Conservation (phyloP, 2,329 filamentous ascomycete species). For the Penicillium paneum region DNA sequence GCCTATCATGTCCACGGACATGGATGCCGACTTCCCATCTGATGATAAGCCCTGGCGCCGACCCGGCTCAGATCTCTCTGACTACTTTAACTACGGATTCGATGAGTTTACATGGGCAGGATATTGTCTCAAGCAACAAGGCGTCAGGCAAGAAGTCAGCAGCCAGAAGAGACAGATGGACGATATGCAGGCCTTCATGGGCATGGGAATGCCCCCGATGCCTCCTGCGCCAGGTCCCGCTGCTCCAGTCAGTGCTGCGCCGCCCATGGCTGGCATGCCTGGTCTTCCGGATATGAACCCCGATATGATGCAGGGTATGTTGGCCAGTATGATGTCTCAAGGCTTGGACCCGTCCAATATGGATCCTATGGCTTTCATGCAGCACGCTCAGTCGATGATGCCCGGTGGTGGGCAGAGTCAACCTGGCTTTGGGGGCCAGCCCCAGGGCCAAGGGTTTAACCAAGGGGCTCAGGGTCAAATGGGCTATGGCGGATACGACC, state of each 20-base stretch:
- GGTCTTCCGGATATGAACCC: conserved; percentile 52
- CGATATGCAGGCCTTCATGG: conserved; percentile 60
- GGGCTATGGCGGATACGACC: conserved; percentile 43
- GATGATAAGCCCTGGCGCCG: conserved; percentile 94
- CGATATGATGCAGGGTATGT: conserved; percentile 60
- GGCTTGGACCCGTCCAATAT: conserved; percentile 54
- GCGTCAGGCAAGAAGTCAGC: conserved; percentile 70
- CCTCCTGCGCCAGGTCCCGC: conserved; percentile 35
- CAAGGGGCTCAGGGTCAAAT: conserved; percentile 42
- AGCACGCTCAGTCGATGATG: conserved; percentile 52
- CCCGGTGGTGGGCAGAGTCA: conserved; percentile 37
- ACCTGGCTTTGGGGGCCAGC: conserved; percentile 34
- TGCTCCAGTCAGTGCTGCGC: conserved; percentile 28
- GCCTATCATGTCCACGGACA: conserved; percentile 76
- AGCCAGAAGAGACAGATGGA: conserved; percentile 71
- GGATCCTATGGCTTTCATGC: conserved; percentile 55
- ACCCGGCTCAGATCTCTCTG: conserved; percentile 88
- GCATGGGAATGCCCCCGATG: conserved; percentile 49
- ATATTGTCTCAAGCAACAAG: conserved; percentile 86
- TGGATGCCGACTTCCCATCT: conserved; percentile 67
- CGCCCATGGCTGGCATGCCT: conserved; percentile 36
- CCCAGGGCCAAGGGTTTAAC: conserved; percentile 33
- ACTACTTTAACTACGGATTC: conserved; percentile 99
- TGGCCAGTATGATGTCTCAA: conserved; percentile 53
- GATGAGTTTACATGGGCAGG: conserved; percentile 98